Evolutionary conservation across 2,329 filamentous ascomycete genomes (phyloP), one percentile per base, ranked within the genome.

Genomic region (Scopulariopsis brevicaulis): DNA sequence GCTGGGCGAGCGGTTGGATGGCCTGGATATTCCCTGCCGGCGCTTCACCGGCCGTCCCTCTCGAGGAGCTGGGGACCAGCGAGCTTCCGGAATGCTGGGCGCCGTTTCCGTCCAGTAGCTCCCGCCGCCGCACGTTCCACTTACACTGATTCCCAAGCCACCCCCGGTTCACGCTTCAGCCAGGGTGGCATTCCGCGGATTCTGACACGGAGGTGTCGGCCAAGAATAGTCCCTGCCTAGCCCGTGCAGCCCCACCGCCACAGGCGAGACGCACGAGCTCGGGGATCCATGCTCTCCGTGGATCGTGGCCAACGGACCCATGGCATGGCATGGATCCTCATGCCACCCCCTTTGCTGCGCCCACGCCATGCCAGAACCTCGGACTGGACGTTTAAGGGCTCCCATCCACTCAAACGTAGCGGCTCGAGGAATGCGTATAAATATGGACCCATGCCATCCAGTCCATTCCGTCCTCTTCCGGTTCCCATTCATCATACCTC

Each of bases 401-500:
- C n/a, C 46, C 10, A 8, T 24, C 46, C 46, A 50, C 22, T 24
- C 46, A 14, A 40, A 11, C 7, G 8, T 4, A 14, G 28, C 51
- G 40, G 40, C 24, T 22, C 15, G 24, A 34, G 24, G 51, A 34
- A 53, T 34, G 51, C 15, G 28, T 11, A 53, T 53, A 53, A 34
- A 53, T 28, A 22, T 32, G 28, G 28, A 32, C 51, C 25, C 24
- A 53, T 34, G 51, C 28, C 25, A 5, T 34, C 51, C 15, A 18
- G 24, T 32, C 12, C 24, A 7, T 53, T 58, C 34, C 48, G 34
- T 54, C 55, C 52, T 32, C 55, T 55, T 60, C 53, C 53, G 40
- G n/a, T 35, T 37, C 59, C 34, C 57, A 14, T 58, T 61, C 28
- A 28, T 56, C 48, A 52, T 34, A 35, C 58, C 53, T 46, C 65